Evolutionary conservation across 805 yeast genomes (phyloP).

Genomic region (Candida michaelii): DNA sequence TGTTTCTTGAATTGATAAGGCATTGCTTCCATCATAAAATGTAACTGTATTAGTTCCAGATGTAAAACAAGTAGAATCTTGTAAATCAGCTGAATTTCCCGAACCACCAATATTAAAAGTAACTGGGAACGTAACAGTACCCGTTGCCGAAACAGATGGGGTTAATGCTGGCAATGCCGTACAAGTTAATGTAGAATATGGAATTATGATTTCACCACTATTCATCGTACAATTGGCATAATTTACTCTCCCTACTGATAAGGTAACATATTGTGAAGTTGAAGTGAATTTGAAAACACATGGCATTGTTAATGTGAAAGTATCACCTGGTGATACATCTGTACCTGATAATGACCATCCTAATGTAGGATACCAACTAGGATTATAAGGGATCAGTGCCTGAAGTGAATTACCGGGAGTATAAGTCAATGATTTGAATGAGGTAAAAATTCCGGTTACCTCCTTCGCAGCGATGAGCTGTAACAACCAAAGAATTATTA

Average conservation of each 20-base stretch:
- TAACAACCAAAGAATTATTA: slow-evolving; percentile 3
- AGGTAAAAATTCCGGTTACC: slow-evolving; percentile 14
- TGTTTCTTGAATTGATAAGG: slow-evolving; percentile 12
- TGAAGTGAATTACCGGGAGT: not conserved
- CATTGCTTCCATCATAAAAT: slow-evolving; percentile 18
- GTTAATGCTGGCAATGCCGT: slow-evolving; percentile 15
- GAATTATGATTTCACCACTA: slow-evolving; percentile 17
- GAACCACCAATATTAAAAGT: slow-evolving; percentile 22
- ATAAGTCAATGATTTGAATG: slow-evolving; percentile 8
- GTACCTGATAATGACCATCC: slow-evolving; percentile 21
- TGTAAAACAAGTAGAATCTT: slow-evolving; percentile 18
- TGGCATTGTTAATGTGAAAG: slow-evolving; percentile 26
- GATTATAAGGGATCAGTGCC: slow-evolving; percentile 5
- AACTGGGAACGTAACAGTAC: slow-evolving; percentile 22
- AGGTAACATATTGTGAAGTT: slow-evolving; percentile 11
- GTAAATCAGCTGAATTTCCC: slow-evolving; percentile 16
- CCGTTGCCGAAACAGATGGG: slow-evolving; percentile 16
- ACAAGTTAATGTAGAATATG: slow-evolving; percentile 21
- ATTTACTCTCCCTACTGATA: slow-evolving; percentile 13
- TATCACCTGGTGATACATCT: slow-evolving; percentile 23
- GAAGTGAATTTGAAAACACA: slow-evolving; percentile 25
- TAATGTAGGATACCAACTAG: slow-evolving; percentile 20
- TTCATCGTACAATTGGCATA: slow-evolving; percentile 24
- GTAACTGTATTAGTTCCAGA: slow-evolving; percentile 22
- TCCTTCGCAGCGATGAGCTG: slow-evolving; percentile 9